Evolutionary conservation across 345 rosid species (phyloP).

Genomic region (Trapa bicornis): DNA sequence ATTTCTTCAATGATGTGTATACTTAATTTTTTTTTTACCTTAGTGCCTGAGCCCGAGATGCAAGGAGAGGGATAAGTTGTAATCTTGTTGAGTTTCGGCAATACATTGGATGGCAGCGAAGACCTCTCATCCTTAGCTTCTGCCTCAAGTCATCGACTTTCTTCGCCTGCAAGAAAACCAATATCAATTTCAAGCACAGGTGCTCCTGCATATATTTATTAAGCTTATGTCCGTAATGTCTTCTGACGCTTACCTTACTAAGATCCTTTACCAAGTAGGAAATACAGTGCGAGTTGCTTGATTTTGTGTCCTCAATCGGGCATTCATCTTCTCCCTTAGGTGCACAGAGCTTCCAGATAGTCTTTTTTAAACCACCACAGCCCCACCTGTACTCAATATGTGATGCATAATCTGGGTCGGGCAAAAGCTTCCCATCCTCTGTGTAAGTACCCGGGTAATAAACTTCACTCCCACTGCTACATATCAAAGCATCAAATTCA

Average conservation of each 20-base stretch:
- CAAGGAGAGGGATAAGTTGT: conserved; percentile 81
- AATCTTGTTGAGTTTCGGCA: conserved; percentile 70
- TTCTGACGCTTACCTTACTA: conserved; percentile 34
- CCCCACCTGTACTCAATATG: conserved; percentile 96
- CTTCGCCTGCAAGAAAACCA: conserved; percentile 39
- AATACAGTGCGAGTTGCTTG: conserved; percentile 63
- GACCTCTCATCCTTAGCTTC: conserved; percentile 87
- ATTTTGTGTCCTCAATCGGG: conserved; percentile 41
- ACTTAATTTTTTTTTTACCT: conserved; percentile 28
- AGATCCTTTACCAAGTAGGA: conserved; percentile 55
- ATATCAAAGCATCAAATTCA: conserved; percentile 78
- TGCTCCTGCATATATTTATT: not conserved
- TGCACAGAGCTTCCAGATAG: conserved; percentile 68
- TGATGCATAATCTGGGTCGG: conserved; percentile 74
- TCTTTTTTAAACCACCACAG: conserved; percentile 68
- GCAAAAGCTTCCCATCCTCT: conserved; percentile 53
- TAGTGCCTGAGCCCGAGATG: conserved; percentile 90
- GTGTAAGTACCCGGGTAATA: conserved; percentile 65
- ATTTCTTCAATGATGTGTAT: not conserved
- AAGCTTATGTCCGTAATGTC: not conserved
- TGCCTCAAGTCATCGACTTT: conserved; percentile 81
- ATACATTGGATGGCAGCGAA: conserved; percentile 95
- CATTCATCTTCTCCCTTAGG: conserved; percentile 36
- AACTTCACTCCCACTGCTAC: conserved; percentile 87
- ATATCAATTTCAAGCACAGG: not conserved